Evolutionary conservation across 148 eudicot species (phyloP), one percentile per base, ranked within the genome.

Genomic region (Arctostaphylos glauca): DNA sequence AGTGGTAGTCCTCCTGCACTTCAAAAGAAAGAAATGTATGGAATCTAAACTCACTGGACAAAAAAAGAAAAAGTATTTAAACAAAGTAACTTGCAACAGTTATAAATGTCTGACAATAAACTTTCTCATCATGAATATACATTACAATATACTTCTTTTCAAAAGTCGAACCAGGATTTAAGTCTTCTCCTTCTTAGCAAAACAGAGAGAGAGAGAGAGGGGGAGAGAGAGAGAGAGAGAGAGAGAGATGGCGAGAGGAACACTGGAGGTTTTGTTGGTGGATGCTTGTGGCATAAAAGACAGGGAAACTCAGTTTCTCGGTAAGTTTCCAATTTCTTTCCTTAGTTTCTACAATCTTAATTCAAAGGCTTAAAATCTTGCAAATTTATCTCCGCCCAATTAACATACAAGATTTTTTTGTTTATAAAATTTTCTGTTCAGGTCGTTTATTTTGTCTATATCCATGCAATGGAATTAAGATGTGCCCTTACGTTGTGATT

Each of bases 211-310:
- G 70, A 23, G 16, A 66, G n/a, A 5, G 46, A 67, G 72, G 23
- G 58, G 21, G 82, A 82, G 41, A 80, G 75, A 84, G 74, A 80
- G 83, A 74, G n/a, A n/a, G n/a, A n/a, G n/a, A n/a, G n/a, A n/a
- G 54, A 64, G 70, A 76, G 77, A 80, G 79, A 82, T 82, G 87
- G 82, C 66, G 6, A 79, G 53, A 52, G 88, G 84, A 5, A 85
- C 16, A 48, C 72, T 87, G 44, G 87, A 87, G 81, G 85, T 85
- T 50, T 54, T 80, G 19, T 48, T 87, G 87, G 84, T 80, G 64
- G 79, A 80, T 3, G 85, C 78, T 62, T 6, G 82, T 50, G 85
- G 78, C 73, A 67, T 87, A 68, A 82, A 62, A 74, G 78, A 80
- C 54, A 75, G 80, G 4, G 76, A 83, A 41, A 16, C 15, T 38